Conservation (phyloP, 139 green algal genomes). For the Chlorella sp. region DNA sequence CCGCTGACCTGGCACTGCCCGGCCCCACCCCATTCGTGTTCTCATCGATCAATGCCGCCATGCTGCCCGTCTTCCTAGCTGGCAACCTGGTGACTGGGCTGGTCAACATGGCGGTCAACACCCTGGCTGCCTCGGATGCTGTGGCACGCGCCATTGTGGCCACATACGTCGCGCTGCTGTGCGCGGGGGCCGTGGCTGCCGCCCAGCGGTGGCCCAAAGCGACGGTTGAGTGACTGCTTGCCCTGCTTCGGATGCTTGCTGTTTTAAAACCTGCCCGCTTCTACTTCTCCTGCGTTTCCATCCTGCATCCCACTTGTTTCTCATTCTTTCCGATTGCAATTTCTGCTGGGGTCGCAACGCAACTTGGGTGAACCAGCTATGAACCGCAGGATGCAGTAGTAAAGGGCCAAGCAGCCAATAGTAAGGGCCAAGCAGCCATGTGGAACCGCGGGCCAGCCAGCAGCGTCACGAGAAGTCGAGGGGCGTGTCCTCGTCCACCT, state of each 20-base stretch:
- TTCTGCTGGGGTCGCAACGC: not conserved
- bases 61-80: slow-evolving; percentile 76
- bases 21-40: slow-evolving; percentile 35
- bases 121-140: slow-evolving; percentile 49
- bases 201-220: no score
- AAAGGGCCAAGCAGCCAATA: not conserved
- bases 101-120: slow-evolving; percentile 68
- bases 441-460: no score
- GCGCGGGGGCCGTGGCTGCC: not conserved
- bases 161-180: slow-evolving; percentile 12
- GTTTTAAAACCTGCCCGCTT: no score
- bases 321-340: not conserved
- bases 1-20: not conserved
- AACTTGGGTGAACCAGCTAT: not conserved
- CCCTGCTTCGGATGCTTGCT: not conserved
- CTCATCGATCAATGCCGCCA: slow-evolving; percentile 46
- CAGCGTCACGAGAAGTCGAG: not conserved
- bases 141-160: slow-evolving; percentile 36
- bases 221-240: not conserved
- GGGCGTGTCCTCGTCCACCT: slow-evolving; percentile 61
- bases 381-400: not conserved
- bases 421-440: not conserved
- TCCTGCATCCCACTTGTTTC: not conserved
- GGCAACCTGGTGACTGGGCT: slow-evolving; percentile 83
- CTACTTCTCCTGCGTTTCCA: not conserved